Conservation (phyloP, 1,284 basidiomycete species). For the Ceratobasidium sp. region DNA sequence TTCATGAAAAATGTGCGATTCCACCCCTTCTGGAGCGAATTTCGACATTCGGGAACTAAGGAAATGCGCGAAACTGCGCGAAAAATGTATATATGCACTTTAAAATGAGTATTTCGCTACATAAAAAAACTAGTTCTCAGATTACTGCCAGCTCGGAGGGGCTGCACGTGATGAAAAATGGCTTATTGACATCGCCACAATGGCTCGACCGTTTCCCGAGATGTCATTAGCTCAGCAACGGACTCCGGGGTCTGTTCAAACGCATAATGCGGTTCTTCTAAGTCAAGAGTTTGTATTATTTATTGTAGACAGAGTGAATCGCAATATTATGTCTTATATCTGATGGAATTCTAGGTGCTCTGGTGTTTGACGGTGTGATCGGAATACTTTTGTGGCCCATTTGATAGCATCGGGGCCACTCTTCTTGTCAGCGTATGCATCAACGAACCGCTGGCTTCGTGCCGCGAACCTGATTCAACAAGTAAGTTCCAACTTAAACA, state of each 20-base stretch:
- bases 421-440: conserved; percentile 33
- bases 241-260: conserved; percentile 7
- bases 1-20: not conserved
- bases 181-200: not conserved
- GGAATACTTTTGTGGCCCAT: conserved; percentile 37
- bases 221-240: conserved; percentile 3
- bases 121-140: not conserved
- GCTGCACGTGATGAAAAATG: not conserved
- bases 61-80: not conserved
- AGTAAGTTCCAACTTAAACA: not conserved
- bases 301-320: not conserved
- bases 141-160: not conserved
- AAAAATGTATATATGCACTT: not conserved
- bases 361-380: conserved; percentile 29
- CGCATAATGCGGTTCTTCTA: not conserved
- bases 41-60: not conserved
- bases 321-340: not conserved
- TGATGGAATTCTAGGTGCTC: not conserved
- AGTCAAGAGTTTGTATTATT: not conserved
- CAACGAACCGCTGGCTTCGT: conserved; percentile 34
- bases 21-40: not conserved
- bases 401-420: conserved; percentile 16
- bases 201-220: not conserved
- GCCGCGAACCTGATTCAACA: conserved; percentile 25
- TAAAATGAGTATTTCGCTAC: not conserved